A percentile compares a stretch with the other conserved stretches of the same genome.
Conservation (phyloP, 192 early-diverging fungal genomes). For the Dissophora ornata region DNA sequence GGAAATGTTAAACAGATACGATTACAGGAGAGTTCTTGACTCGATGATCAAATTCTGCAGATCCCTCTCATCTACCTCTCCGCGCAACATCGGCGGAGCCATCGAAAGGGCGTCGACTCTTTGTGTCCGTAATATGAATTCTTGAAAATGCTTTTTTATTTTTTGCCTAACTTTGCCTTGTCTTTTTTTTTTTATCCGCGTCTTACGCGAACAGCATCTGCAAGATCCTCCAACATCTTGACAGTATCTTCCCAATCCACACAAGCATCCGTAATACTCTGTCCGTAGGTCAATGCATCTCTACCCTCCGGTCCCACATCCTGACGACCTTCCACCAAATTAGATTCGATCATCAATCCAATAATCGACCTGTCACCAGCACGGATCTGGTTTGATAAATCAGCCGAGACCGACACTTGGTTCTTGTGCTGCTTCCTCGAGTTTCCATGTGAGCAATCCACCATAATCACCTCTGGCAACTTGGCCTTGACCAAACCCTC, state of each 20-base stretch:
- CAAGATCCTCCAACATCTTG: conserved; percentile 79
- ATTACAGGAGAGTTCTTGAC: too few relatives aligned
- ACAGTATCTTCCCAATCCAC: conserved; percentile 88
- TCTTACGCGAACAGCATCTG: conserved; percentile 77
- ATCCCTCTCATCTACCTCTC: too few relatives aligned
- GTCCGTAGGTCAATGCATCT: conserved; percentile 82
- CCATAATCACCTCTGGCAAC: conserved; percentile 82
- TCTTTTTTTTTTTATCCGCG: conserved; percentile 58
- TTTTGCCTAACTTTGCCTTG: not conserved
- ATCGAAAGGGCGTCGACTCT: not conserved
- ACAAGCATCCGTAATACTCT: conserved; percentile 95
- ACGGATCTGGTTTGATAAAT: conserved; percentile 80
- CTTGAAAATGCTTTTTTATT: not conserved
- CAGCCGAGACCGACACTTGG: conserved; percentile 79
- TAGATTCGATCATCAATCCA: conserved; percentile 96
- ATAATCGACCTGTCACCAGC: conserved; percentile 72
- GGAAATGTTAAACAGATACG: too few relatives aligned
- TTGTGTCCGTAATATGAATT: not conserved
- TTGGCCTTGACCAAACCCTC: conserved; percentile 72
- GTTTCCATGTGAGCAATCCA: conserved; percentile 97
- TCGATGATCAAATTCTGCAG: too few relatives aligned
- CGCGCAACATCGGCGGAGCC: too few relatives aligned
- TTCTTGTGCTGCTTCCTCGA: conserved; percentile 88
- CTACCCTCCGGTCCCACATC: conserved; percentile 78
- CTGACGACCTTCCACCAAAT: conserved; percentile 90